phyloP scores from a whole-genome alignment of 1,139 yeast genomes.

The Debaryomyces psychrophilus region DNA sequence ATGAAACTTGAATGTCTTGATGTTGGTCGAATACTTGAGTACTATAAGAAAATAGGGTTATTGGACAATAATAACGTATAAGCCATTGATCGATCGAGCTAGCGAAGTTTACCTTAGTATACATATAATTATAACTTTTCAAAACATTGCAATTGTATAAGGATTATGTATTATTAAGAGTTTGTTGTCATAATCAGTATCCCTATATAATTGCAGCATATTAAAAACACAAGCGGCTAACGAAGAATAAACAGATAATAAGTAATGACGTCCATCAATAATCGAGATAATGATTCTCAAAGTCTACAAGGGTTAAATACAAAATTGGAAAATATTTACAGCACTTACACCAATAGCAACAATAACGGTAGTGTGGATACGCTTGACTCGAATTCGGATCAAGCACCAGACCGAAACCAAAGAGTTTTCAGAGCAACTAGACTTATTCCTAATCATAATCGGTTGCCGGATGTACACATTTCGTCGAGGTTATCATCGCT shows the following conservation, averaged over 20 bases:
- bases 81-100: neutral
- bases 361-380: slow-evolving; percentile 32
- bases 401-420: slow-evolving; percentile 1
- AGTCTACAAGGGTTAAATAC: slow-evolving; percentile 30
- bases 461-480: slow-evolving; percentile 28
- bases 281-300: slow-evolving; percentile 4
- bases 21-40: neutral
- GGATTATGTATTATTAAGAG: slow-evolving; percentile 7
- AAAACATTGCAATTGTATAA: slow-evolving; percentile 2
- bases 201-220: slow-evolving; percentile 10
- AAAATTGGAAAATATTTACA: slow-evolving; percentile 42
- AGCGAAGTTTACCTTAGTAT: neutral
- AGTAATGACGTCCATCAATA: neutral
- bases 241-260: neutral
- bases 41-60: neutral
- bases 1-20: slow-evolving; percentile 4
- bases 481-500: slow-evolving; percentile 37
- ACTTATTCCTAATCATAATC: slow-evolving; percentile 7
- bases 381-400: slow-evolving; percentile 28
- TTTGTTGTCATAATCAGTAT: slow-evolving; percentile 7
- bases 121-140: neutral
- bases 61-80: neutral
- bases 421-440: slow-evolving; percentile 5
- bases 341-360: slow-evolving; percentile 25
- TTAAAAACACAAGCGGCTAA: neutral